A percentile compares a stretch with the other conserved stretches of the same genome.
These are phyloP conservation scores for Thecaphora thlaspeos DNA, from an alignment of 1,284 basidiomycete species.

Conservation along the genomic window DNA sequence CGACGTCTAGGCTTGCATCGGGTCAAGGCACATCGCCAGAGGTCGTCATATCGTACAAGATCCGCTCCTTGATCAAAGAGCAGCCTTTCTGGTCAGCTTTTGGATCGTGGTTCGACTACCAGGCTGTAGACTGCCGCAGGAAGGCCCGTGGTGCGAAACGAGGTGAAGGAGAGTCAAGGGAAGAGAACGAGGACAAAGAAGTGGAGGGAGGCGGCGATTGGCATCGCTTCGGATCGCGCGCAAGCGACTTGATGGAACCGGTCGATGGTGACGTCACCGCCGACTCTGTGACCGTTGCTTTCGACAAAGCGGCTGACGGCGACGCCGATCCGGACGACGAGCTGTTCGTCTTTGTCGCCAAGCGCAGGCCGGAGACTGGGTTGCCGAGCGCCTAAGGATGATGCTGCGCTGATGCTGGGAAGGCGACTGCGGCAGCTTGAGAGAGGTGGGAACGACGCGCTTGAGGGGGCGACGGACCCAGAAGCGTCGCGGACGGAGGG, in stretches of 20 bases:
- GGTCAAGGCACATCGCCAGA: slow-evolving; percentile 8
- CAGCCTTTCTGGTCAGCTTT: slow-evolving; percentile 77
- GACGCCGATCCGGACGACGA: slow-evolving; percentile 29
- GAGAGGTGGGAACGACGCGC: slow-evolving; percentile 14
- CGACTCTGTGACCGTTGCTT: slow-evolving; percentile 42
- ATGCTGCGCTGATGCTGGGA: slow-evolving; percentile 41
- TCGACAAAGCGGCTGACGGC: slow-evolving; percentile 22
- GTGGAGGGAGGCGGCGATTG: no score
- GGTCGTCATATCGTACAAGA: slow-evolving; percentile 64
- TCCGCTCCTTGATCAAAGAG: slow-evolving; percentile 75
- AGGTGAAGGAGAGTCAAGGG: no score
- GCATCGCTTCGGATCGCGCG: slow-evolving; percentile 22
- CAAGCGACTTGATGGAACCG: slow-evolving; percentile 14
- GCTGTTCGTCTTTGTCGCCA: slow-evolving; percentile 42
- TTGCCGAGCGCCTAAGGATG: slow-evolving; percentile 26
- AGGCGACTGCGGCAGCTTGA: slow-evolving; percentile 21
- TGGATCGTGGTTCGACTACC: slow-evolving; percentile 75
- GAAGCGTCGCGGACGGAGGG: no score
- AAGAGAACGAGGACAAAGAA: no score
- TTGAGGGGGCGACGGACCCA: neutral
- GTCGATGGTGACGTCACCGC: slow-evolving; percentile 10
- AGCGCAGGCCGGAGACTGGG: slow-evolving; percentile 26
- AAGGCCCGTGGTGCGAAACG: slow-evolving; percentile 3
- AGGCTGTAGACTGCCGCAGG: slow-evolving; percentile 61
- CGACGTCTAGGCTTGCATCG: neutral